phyloP scores from a whole-genome alignment of 1,284 basidiomycete genomes.

The Malassezia arunalokei region DNA sequence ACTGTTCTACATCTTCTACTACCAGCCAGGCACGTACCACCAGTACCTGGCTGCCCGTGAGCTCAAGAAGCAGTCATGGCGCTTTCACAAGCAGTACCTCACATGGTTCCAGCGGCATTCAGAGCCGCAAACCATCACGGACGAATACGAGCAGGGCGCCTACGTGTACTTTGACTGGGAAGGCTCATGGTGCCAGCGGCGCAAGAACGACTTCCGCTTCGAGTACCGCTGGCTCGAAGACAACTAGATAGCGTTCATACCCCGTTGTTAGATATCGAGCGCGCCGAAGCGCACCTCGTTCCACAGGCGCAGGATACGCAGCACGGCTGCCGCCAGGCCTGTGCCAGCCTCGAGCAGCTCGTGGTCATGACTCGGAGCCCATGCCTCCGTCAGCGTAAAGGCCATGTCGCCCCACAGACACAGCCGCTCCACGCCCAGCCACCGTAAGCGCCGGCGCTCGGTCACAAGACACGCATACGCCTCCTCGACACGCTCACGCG shows the following conservation, averaged over 20 bases:
- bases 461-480: neutral
- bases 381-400: slow-evolving; percentile 25
- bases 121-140: slow-evolving; percentile 97
- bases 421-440: slow-evolving; percentile 10
- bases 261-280: slow-evolving; percentile 7
- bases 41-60: slow-evolving; percentile 96
- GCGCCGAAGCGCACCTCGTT: slow-evolving; percentile 9
- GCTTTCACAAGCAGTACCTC: slow-evolving; percentile 97
- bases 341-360: slow-evolving; percentile 23
- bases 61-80: slow-evolving; percentile 93
- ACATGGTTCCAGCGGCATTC: slow-evolving; percentile 99
- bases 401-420: slow-evolving; percentile 18
- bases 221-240: slow-evolving; percentile 45
- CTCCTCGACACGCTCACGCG: neutral
- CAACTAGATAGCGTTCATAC: slow-evolving; percentile 17
- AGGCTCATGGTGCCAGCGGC: slow-evolving; percentile 75
- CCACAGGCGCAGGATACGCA: slow-evolving; percentile 20
- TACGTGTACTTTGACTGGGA: slow-evolving; percentile 48
- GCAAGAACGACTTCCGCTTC: slow-evolving; percentile 91
- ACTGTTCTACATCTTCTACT: slow-evolving; percentile 98
- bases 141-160: slow-evolving; percentile 97
- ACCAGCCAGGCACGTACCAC: slow-evolving; percentile 88
- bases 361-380: slow-evolving; percentile 21
- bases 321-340: slow-evolving; percentile 17
- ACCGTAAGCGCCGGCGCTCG: slow-evolving; percentile 8